phyloP scores from a whole-genome alignment of 2,329 filamentous ascomycete species.

The Arthrobotrys sinensis region DNA sequence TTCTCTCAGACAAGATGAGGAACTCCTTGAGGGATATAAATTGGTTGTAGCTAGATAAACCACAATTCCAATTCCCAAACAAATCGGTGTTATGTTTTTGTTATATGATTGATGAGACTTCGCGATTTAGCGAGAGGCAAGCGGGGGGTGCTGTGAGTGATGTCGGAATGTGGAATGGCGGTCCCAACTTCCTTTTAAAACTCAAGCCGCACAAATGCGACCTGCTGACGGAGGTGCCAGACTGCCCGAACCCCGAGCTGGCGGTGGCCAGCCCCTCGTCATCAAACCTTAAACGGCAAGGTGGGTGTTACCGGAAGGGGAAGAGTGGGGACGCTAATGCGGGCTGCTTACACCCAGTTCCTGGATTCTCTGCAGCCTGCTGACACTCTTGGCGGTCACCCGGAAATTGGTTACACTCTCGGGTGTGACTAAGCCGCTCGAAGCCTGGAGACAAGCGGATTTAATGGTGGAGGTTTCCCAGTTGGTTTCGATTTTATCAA shows the following conservation, averaged over 20 bases:
- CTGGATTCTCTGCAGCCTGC: slow-evolving; percentile 38
- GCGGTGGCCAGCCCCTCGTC: slow-evolving; percentile 12
- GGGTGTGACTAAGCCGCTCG: slow-evolving; percentile 32
- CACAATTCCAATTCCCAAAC: background rate
- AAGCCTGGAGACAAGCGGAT: slow-evolving; percentile 50
- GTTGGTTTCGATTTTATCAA: background rate
- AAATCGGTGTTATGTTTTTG: background rate
- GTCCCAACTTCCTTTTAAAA: slow-evolving; percentile 59
- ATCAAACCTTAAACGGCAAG: slow-evolving; percentile 35
- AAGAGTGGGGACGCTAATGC: slow-evolving; percentile 47
- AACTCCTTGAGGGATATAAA: slow-evolving; percentile 10
- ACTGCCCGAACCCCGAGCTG: slow-evolving; percentile 47
- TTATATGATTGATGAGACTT: background rate
- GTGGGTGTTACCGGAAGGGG: slow-evolving; percentile 23
- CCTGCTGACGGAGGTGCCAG: slow-evolving; percentile 52
- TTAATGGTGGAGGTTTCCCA: slow-evolving; percentile 43
- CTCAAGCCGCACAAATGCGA: slow-evolving; percentile 46
- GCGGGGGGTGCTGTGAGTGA: slow-evolving; percentile 17
- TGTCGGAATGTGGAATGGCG: slow-evolving; percentile 45
- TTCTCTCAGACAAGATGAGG: background rate
- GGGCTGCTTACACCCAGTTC: slow-evolving; percentile 46
- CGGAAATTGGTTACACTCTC: slow-evolving; percentile 35
- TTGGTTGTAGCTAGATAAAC: background rate
- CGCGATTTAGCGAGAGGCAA: slow-evolving; percentile 2
- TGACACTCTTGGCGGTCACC: slow-evolving; percentile 40